Base-by-base conservation (phyloP, 2,329 filamentous ascomycete species). In the Diaporthe australafricana region DNA sequence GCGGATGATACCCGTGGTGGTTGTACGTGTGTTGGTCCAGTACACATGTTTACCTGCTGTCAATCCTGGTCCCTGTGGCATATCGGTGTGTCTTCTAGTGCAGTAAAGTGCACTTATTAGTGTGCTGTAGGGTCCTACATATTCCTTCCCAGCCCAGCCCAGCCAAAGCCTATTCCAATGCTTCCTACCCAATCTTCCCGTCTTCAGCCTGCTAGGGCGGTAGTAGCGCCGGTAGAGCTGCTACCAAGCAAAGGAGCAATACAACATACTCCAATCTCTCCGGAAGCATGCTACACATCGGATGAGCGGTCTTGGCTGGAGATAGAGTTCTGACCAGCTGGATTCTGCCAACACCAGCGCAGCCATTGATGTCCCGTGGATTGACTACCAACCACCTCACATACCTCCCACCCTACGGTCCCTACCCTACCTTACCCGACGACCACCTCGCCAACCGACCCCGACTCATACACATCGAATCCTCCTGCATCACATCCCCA, bases 241-340 rank as follows among this genome's bases (percentile, higher is more conserved):
- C 60, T 25, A 42, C 45, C 45, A 25, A 27, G 45, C 45, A 38
- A 42, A 45, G 9, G 20, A 48, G 42, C 42, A n/a, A 35, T 48
- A 48, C 12, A n/a, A 35, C 30, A 20, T n/a, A 20, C 40, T 35
- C 42, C 27, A 50, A 48, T 48, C 40, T 35, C 42, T 30, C 55
- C 27, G 42, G 45, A 35, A 35, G 42, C 57, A 63, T 63, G 27
- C 20, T 35, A 32, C 57, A 63, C 42, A 50, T 65, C 60, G 60
- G 60, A 65, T 65, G 60, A 38, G 42, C 8, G 27, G 50, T 65
- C 60, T 65, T 50, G 60, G 60, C 60, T 35, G 8, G 60, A 65
- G 60, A 65, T 65, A 50, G 60, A 65, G 60, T 65, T 65, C 60
- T 65, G 45, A 65, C 60, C 25, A 27, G 45, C 42, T 62, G 40